These are phyloP conservation scores for Allomyces macrogynus DNA, from an alignment of 192 early-diverging fungal genomes.

Conservation along the genomic window DNA sequence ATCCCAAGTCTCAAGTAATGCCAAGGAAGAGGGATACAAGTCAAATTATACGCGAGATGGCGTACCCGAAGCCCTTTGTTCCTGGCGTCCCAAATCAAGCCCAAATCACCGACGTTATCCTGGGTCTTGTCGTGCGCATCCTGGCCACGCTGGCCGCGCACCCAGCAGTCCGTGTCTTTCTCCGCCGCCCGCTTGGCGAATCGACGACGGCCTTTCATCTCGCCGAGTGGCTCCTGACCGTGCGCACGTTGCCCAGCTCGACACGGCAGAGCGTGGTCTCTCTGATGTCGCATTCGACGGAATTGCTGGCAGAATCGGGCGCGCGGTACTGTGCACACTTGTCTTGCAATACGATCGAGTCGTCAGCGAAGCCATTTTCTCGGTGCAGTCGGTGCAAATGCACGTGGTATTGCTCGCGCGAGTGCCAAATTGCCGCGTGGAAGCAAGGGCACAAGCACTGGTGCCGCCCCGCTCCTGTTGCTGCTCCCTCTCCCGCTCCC, in stretches of 20 bases:
- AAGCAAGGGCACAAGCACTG: neutral
- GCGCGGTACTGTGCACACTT: constrained; percentile 1
- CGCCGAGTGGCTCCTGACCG: neutral
- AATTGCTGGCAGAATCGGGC: neutral
- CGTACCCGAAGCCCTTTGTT: no score
- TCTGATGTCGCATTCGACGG: neutral
- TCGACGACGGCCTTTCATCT: neutral
- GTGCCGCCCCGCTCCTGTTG: neutral
- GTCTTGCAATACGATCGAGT: constrained; percentile 1
- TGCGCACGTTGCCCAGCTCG: neutral
- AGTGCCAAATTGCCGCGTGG: constrained; percentile 4
- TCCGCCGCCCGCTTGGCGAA: neutral
- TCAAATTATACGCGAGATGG: no score
- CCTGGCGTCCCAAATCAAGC: no score
- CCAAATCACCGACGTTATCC: no score
- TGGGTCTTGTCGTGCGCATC: neutral
- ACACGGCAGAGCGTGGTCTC: neutral
- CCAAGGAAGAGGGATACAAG: no score
- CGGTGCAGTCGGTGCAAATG: constrained; percentile 3
- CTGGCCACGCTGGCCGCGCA: neutral
- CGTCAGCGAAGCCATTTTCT: neutral
- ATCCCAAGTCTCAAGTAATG: no score
- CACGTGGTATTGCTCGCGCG: constrained; percentile 1
- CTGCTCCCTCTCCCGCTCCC: neutral
- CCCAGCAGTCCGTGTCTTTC: neutral